These are phyloP conservation scores for Macrolepiota fuliginosa DNA, from an alignment of 768 basidiomycete species.

Conservation along the genomic window DNA sequence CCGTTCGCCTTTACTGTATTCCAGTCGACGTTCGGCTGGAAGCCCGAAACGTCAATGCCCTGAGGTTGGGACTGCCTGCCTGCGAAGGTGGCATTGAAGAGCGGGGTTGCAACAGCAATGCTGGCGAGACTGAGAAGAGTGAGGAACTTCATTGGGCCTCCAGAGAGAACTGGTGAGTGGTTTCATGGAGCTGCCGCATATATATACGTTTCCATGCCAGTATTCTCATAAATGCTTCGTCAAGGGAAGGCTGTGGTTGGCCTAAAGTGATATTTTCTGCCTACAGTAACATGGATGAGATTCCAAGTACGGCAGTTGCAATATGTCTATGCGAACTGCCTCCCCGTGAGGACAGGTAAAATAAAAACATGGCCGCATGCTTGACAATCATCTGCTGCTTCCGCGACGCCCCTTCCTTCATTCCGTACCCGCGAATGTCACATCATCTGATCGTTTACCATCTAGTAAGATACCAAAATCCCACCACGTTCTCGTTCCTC, in stretches of 20 bases:
- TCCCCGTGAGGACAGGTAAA: neutral
- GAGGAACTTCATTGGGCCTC: neutral
- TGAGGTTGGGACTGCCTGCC: slow-evolving; percentile 24
- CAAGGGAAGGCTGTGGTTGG: neutral
- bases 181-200: neutral
- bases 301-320: neutral
- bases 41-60: slow-evolving; percentile 57
- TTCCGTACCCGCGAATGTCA: slow-evolving; percentile 31
- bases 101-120: neutral
- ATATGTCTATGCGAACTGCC: neutral
- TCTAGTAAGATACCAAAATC: neutral
- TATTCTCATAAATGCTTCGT: neutral
- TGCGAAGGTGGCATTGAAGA: neutral
- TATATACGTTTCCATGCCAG: slow-evolving; percentile 4
- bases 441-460: neutral
- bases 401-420: slow-evolving; percentile 85
- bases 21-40: slow-evolving; percentile 52
- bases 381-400: slow-evolving; percentile 62
- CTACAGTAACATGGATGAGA: neutral
- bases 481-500: neutral
- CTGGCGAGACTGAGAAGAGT: neutral
- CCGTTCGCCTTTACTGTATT: slow-evolving; percentile 48
- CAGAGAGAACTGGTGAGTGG: neutral
- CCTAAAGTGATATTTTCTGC: neutral
- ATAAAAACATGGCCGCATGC: neutral